Conservation (phyloP, 2,329 filamentous ascomycete species). For the Talaromyces sp. region DNA sequence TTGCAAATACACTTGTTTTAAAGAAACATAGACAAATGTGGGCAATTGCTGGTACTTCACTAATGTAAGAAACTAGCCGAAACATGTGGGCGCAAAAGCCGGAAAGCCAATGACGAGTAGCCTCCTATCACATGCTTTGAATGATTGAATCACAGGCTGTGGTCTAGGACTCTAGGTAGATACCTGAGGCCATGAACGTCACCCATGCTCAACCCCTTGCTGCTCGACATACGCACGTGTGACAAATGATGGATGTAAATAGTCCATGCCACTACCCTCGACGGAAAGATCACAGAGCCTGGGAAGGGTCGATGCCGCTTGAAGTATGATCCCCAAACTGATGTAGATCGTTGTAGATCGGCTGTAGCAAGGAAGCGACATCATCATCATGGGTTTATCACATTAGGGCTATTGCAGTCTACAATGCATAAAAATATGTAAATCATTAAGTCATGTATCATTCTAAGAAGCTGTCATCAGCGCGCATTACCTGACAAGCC, state of each 20-base stretch:
- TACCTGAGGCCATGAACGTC: background rate
- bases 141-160: background rate
- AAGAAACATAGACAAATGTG: background rate
- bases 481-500: background rate
- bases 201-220: background rate
- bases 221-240: background rate
- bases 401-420: background rate
- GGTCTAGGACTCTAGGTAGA: background rate
- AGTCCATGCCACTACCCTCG: background rate
- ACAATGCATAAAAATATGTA: background rate
- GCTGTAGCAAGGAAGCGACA: no score
- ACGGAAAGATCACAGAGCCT: background rate
- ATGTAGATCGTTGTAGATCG: no score
- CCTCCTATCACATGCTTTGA: background rate
- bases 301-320: background rate
- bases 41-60: background rate
- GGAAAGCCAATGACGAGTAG: background rate
- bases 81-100: background rate
- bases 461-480: background rate
- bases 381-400: no score
- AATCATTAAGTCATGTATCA: constrained; percentile 13
- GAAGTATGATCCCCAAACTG: background rate
- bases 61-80: background rate
- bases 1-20: background rate
- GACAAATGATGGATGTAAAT: background rate